A percentile compares a stretch with the other conserved stretches of the same genome.
These are phyloP conservation scores for Solanum aculeatissimum DNA, from an alignment of 305 asterid genomes.

Conservation along the genomic window DNA sequence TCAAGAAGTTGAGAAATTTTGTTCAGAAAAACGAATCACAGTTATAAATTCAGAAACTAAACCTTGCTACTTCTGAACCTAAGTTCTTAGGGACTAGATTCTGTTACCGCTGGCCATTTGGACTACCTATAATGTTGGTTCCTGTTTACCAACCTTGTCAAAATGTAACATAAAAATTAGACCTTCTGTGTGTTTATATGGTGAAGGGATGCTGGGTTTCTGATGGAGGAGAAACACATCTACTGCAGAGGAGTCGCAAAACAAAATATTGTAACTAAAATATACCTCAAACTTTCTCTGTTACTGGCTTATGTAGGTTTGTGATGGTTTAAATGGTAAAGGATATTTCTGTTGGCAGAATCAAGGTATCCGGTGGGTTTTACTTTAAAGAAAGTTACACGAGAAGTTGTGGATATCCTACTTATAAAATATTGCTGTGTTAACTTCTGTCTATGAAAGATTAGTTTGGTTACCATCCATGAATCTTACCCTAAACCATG, in stretches of 20 bases:
- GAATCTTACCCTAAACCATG: neutral
- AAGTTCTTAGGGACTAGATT: neutral
- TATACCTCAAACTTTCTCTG: neutral
- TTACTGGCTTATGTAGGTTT: neutral
- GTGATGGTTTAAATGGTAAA: neutral
- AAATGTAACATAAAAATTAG: neutral
- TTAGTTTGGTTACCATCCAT: neutral
- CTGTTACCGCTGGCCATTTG: neutral
- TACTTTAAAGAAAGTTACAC: neutral
- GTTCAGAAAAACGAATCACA: neutral
- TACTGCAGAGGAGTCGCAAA: neutral
- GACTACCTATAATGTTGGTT: neutral
- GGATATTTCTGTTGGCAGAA: neutral
- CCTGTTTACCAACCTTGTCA: neutral
- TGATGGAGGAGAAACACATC: neutral
- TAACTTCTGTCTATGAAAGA: neutral
- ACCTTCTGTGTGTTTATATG: neutral
- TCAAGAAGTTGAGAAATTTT: neutral
- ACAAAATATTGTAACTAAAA: neutral
- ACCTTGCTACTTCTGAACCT: neutral
- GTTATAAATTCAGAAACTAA: neutral
- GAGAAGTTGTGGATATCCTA: neutral
- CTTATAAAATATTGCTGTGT: neutral
- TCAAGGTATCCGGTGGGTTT: neutral
- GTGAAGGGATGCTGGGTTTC: neutral